phyloP scores from a whole-genome alignment of 2,329 filamentous ascomycete genomes.

The Juglanconis oblonga region DNA sequence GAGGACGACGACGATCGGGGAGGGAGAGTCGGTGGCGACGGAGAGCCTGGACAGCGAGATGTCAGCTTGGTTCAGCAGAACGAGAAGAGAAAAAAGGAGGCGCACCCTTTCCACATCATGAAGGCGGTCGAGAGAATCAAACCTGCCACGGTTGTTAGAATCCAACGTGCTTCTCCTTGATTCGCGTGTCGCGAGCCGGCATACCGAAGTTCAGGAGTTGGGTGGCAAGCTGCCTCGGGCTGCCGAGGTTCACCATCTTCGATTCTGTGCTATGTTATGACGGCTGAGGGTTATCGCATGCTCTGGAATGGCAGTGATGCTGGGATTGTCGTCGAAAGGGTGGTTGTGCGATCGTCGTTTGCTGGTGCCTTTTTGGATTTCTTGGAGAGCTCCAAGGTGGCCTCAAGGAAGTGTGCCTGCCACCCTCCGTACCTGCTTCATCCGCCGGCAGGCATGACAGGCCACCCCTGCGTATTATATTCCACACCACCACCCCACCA shows the following conservation, averaged over 20 bases:
- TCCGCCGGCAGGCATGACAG: not conserved
- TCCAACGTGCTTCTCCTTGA: too few relatives aligned
- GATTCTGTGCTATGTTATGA: not conserved
- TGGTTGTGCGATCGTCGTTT: not conserved
- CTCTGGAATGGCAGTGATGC: too few relatives aligned
- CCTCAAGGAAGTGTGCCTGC: slow-evolving; percentile 1
- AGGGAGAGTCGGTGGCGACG: slow-evolving; percentile 70
- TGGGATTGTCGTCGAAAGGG: not conserved
- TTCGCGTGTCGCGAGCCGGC: not conserved
- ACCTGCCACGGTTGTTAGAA: slow-evolving; percentile 26
- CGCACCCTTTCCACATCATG: slow-evolving; percentile 57
- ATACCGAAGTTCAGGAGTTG: slow-evolving; percentile 80
- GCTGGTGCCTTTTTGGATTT: not conserved
- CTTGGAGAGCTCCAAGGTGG: not conserved
- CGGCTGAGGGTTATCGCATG: not conserved
- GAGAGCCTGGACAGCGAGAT: slow-evolving; percentile 56
- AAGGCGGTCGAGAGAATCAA: slow-evolving; percentile 88
- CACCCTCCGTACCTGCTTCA: not conserved
- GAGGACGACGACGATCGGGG: slow-evolving; percentile 79
- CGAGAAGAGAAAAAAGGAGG: not conserved
- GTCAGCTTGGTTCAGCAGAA: slow-evolving; percentile 19
- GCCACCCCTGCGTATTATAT: not conserved
- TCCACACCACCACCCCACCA: too few relatives aligned
- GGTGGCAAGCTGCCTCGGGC: slow-evolving; percentile 75
- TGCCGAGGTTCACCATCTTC: slow-evolving; percentile 67